A percentile compares a stretch with the other conserved stretches of the same genome.
phyloP scores from a whole-genome alignment of 2,329 filamentous ascomycete species.

The Fusarium multiceps region DNA sequence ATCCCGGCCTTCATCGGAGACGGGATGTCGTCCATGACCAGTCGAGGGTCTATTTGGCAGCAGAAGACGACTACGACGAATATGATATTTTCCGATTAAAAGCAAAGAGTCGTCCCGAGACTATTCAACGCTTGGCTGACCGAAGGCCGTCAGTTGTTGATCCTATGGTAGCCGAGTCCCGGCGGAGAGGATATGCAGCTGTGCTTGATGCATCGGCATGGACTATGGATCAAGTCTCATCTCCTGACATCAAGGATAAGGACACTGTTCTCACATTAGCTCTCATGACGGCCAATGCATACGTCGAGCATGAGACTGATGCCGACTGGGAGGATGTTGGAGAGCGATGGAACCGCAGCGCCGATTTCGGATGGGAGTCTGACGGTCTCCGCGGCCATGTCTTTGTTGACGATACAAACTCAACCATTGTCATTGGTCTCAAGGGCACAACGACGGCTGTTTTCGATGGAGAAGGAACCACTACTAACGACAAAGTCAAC shows the following conservation, averaged over 20 bases:
- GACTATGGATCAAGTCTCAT: slow-evolving; percentile 81
- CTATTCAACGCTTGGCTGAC: slow-evolving; percentile 85
- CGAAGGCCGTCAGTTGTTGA: slow-evolving; percentile 81
- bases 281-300: slow-evolving; percentile 89
- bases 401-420: slow-evolving; percentile 86
- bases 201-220: slow-evolving; percentile 79
- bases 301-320: slow-evolving; percentile 76
- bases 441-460: slow-evolving; percentile 93
- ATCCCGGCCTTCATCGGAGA: slow-evolving; percentile 81
- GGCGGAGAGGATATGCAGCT: slow-evolving; percentile 74
- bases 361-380: slow-evolving; percentile 90
- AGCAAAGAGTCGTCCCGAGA: slow-evolving; percentile 71
- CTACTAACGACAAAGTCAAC: slow-evolving; percentile 96
- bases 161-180: slow-evolving; percentile 78
- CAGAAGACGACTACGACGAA: slow-evolving; percentile 67
- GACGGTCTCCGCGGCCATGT: slow-evolving; percentile 94
- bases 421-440: slow-evolving; percentile 88
- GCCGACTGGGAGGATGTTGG: slow-evolving; percentile 88
- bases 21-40: slow-evolving; percentile 74
- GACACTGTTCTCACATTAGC: slow-evolving; percentile 86
- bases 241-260: slow-evolving; percentile 87
- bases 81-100: slow-evolving; percentile 64
- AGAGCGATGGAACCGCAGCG: slow-evolving; percentile 83
- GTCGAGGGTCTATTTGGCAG: slow-evolving; percentile 67
- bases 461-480: slow-evolving; percentile 96